A percentile compares a stretch with the other conserved stretches of the same genome.
Conservation (phyloP, 2,329 filamentous ascomycete species). For the Penicillium psychrosexuale region DNA sequence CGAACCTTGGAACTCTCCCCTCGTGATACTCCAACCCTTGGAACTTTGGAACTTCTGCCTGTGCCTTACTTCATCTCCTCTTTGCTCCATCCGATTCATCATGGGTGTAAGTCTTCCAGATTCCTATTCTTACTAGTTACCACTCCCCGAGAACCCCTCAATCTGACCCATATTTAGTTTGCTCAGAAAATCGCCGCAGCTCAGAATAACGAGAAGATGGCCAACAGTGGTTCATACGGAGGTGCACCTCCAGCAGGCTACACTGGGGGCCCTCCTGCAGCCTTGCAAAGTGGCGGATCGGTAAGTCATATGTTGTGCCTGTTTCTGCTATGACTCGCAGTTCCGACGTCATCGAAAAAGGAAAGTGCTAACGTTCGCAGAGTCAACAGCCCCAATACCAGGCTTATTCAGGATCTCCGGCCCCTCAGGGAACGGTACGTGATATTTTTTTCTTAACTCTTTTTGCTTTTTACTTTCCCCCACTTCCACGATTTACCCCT, state of each 20-base stretch:
- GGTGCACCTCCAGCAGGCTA: constrained; percentile 39
- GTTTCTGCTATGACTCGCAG: constrained; percentile 4
- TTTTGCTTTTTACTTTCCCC: constrained; percentile 12
- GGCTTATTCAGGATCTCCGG: constrained; percentile 50
- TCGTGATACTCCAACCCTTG: neutral
- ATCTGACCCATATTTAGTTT: constrained; percentile 28
- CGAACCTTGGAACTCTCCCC: neutral
- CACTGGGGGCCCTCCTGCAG: constrained; percentile 37
- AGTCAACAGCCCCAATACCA: constrained; percentile 51
- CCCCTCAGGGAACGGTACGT: constrained; percentile 39
- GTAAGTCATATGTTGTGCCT: constrained; percentile 45
- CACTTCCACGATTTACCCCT: constrained; percentile 10
- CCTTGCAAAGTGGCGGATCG: constrained; percentile 43
- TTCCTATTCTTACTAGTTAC: neutral
- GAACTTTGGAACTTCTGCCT: neutral
- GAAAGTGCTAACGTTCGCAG: neutral
- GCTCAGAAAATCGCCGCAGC: constrained; percentile 41
- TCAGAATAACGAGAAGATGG: constrained; percentile 27
- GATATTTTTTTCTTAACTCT: constrained; percentile 13
- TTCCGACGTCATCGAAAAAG: constrained; percentile 22
- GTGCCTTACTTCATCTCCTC: neutral
- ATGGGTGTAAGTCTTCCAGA: constrained; percentile 7
- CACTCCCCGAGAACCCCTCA: neutral
- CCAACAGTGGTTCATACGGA: constrained; percentile 29
- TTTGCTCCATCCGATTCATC: neutral